Evolutionary conservation across 305 asterid species (phyloP).

Genomic region (Withania somnifera): DNA sequence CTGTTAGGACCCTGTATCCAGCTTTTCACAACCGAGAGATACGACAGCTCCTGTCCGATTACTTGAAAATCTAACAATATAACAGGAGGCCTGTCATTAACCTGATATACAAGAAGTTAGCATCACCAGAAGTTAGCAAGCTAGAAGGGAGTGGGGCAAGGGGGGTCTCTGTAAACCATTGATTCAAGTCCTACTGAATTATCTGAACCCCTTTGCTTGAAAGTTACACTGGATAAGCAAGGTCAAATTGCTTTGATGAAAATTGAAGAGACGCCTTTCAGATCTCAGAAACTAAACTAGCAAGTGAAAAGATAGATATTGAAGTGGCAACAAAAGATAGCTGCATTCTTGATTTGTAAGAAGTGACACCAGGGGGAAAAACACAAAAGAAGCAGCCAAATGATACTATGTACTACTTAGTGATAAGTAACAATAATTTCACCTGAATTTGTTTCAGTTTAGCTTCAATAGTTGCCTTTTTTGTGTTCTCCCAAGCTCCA

Average conservation of each 20-base stretch:
- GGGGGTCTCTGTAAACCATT: background rate
- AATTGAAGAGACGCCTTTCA: background rate
- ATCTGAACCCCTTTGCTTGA: background rate
- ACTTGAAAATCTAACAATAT: background rate
- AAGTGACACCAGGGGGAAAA: background rate
- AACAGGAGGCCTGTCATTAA: background rate
- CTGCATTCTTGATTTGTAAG: background rate
- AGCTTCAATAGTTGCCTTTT: constrained; percentile 36
- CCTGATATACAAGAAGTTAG: background rate
- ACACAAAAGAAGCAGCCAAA: background rate
- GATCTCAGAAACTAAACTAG: background rate
- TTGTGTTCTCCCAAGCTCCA: constrained; percentile 48
- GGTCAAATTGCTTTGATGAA: background rate
- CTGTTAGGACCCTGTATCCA: background rate
- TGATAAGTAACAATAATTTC: background rate
- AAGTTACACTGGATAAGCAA: background rate
- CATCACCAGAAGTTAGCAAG: background rate
- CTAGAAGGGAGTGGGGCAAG: background rate
- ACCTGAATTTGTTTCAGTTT: constrained; percentile 46
- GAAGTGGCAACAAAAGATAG: background rate
- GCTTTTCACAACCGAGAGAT: background rate
- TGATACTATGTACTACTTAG: background rate
- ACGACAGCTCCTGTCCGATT: background rate
- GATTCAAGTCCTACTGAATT: background rate
- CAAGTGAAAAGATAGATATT: background rate